Evolutionary conservation across 768 basidiomycete species (phyloP).

Genomic region (Phaeotremella skinneri): DNA sequence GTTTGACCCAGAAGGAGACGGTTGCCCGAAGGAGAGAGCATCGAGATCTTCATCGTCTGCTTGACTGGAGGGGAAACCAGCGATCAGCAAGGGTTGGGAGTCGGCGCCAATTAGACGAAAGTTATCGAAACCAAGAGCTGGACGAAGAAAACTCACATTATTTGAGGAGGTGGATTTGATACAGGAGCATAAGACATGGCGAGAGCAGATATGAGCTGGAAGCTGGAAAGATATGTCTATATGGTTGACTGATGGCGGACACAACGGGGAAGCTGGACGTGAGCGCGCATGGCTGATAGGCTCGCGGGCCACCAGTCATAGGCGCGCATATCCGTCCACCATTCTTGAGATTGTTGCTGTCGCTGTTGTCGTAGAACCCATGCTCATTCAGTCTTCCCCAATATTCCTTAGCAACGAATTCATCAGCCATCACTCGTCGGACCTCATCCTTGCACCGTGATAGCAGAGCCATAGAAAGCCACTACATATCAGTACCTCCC

Average conservation of each 20-base stretch:
- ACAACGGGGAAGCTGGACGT: neutral
- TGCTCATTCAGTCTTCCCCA: too few species aligned
- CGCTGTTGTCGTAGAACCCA: neutral
- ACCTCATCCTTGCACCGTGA: neutral
- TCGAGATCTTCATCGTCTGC: slow-evolving; percentile 52
- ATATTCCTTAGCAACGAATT: neutral
- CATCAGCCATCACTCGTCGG: neutral
- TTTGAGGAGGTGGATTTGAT: slow-evolving; percentile 23
- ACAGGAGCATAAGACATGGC: slow-evolving; percentile 34
- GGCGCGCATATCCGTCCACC: too few species aligned
- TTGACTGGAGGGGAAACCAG: slow-evolving; percentile 44
- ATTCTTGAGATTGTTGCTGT: too few species aligned
- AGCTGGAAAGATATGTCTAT: neutral
- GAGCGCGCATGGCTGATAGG: neutral
- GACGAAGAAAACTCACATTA: slow-evolving; percentile 26
- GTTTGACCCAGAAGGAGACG: slow-evolving; percentile 40
- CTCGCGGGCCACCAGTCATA: neutral
- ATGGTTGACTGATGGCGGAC: too few species aligned
- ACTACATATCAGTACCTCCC: neutral
- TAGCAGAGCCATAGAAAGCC: neutral
- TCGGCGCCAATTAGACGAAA: neutral
- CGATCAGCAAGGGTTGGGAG: neutral
- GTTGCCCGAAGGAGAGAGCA: slow-evolving; percentile 45
- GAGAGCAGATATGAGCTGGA: neutral
- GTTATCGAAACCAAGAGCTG: neutral